Evolutionary conservation across 208 protist genomes (phyloP), one percentile per base, ranked within the genome.

Genomic region (Crithidia fasciculata): DNA sequence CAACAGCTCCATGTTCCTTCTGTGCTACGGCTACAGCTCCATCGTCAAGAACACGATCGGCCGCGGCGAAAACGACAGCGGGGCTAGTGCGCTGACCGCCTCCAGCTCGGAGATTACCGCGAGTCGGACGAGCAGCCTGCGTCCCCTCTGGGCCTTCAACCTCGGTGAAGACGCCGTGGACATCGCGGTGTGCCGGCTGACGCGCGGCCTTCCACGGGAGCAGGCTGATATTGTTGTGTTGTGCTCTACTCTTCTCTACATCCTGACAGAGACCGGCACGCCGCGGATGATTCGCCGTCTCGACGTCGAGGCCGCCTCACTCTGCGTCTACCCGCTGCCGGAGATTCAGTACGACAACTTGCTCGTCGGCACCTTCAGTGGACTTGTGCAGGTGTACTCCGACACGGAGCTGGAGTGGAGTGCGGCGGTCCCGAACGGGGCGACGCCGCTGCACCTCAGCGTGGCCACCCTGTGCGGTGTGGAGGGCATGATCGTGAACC

Each of bases 331-430:
- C 74, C 62, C 74, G 44, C 44, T 96, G 7, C 83, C 85, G 2
- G 70, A 59, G 47, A 80, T 70, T 5, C 45, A 77, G 9, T 80
- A 73, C 39, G 70, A 94, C 63, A 97, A 98, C 65, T 41, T 98
- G 49, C 72, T 98, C 4, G 79, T 98, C 43, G 92, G 89, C 9
- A 89, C 84, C 9, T 66, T 86, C 39, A 87, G 84, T 50, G 86
- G 83, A 2, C 83, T 85, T 5, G 63, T 98, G 12, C 81, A 90
- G 68, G 85, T 98, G 8, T 97, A 96, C 78, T 86, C 83, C 0
- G 95, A 98, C 56, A 72, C 70, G 41, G 75, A 88, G 28, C 69
- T 98, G n/a, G 81, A 95, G 71, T 98, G 97, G 96, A 94, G 87
- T 56, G 89, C 92, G 0, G 85, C 84, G 49, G 77, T 93, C 60